phyloP scores from a whole-genome alignment of 225 moss, liverwort and hornwort species.

The Polytrichum commune region DNA sequence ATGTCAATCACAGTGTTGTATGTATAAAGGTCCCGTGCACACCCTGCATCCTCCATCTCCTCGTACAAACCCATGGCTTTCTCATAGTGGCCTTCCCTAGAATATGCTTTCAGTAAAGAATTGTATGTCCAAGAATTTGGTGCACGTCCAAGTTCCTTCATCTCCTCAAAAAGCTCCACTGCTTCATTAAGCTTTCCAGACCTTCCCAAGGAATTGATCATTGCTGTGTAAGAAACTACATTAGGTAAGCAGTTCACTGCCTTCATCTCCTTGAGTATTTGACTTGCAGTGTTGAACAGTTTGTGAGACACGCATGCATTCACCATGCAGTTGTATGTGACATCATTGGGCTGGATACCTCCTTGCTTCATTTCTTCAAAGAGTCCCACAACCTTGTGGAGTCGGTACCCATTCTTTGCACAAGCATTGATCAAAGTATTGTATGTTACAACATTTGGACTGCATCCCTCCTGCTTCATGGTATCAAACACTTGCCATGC shows the following conservation, averaged over 20 bases:
- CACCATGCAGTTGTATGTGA: conserved; percentile 88
- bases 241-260: conserved; percentile 65
- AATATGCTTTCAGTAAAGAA: conserved; percentile 86
- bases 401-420: conserved; percentile 52
- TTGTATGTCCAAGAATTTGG: conserved; percentile 98
- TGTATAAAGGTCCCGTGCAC: conserved; percentile 81
- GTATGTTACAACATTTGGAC: conserved; percentile 79
- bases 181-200: conserved; percentile 79
- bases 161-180: conserved; percentile 79
- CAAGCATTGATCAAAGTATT: conserved; percentile 73
- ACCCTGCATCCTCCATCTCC: conserved; percentile 85
- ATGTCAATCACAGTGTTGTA: conserved; percentile 93
- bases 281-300: conserved; percentile 54
- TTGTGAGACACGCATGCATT: conserved; percentile 75
- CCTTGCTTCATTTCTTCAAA: conserved; percentile 55
- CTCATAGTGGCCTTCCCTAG: conserved; percentile 69
- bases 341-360: conserved; percentile 74
- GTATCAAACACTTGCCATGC: conserved; percentile 68
- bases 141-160: conserved; percentile 83
- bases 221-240: conserved; percentile 80
- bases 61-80: conserved; percentile 74
- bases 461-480: conserved; percentile 66
- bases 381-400: conserved; percentile 54
- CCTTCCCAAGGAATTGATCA: conserved; percentile 80
- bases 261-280: conserved; percentile 72